Evolutionary conservation across 768 basidiomycete genomes (phyloP).

Genomic region (Tulasnella sp.): DNA sequence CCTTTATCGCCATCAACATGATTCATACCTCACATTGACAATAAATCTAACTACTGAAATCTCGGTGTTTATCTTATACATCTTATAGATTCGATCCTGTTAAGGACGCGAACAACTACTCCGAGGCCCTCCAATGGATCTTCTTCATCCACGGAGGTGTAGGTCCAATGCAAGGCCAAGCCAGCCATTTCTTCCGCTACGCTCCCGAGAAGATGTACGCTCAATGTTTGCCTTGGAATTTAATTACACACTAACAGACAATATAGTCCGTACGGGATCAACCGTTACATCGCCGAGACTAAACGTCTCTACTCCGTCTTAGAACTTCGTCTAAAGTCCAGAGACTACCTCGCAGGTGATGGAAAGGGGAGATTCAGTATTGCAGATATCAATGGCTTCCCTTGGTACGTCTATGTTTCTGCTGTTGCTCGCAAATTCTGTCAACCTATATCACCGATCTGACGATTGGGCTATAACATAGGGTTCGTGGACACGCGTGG

Average conservation of each 20-base stretch:
- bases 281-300: constrained; percentile 73
- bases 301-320: constrained; percentile 76
- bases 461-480: constrained; percentile 23
- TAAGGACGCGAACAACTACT: constrained; percentile 42
- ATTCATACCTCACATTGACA: background rate
- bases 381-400: constrained; percentile 59
- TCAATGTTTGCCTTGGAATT: background rate
- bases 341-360: constrained; percentile 74
- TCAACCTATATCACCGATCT: background rate
- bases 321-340: constrained; percentile 58
- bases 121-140: constrained; percentile 74
- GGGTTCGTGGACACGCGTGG: constrained; percentile 41
- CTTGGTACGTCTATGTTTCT: constrained; percentile 39
- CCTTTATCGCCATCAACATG: background rate
- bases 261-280: constrained; percentile 23
- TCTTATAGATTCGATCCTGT: constrained; percentile 39
- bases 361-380: constrained; percentile 56
- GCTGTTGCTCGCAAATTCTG: background rate
- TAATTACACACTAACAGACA: background rate
- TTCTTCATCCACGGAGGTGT: constrained; percentile 77
- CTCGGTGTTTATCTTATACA: background rate
- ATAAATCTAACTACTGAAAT: too few species aligned
- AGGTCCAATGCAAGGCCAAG: constrained; percentile 28
- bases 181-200: constrained; percentile 57
- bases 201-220: constrained; percentile 59